Conservation (phyloP, 148 eudicot genomes). For the Cornus florida region DNA sequence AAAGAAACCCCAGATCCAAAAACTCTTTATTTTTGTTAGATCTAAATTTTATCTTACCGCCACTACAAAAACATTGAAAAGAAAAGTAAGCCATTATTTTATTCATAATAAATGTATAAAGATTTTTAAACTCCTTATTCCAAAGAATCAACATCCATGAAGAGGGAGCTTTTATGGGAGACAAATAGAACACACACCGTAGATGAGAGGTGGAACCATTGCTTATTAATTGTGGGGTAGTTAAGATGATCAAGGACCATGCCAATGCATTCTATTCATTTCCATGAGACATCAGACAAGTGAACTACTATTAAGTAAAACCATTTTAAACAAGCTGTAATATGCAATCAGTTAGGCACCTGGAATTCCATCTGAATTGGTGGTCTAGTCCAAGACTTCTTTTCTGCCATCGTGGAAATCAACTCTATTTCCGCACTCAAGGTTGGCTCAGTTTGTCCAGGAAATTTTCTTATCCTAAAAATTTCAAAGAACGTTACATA, state of each 20-base stretch:
- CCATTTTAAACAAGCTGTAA: background rate
- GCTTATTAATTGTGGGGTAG: background rate
- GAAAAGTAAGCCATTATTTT: too few relatives aligned
- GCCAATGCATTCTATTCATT: background rate
- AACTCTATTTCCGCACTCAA: constrained; percentile 97
- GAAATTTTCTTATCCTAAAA: constrained; percentile 92
- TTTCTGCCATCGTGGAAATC: constrained; percentile 92
- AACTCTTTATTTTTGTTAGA: too few relatives aligned
- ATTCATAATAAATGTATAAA: too few relatives aligned
- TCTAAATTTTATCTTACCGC: too few relatives aligned
- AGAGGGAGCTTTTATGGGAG: background rate
- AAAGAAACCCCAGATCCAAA: too few relatives aligned
- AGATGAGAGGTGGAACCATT: background rate
- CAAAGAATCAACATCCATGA: background rate
- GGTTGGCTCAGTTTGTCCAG: constrained; percentile 97
- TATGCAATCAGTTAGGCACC: constrained; percentile 38
- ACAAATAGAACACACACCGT: background rate
- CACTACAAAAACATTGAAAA: too few relatives aligned
- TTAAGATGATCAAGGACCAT: background rate
- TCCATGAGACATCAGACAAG: constrained; percentile 1
- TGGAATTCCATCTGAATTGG: constrained; percentile 99
- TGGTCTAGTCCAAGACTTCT: constrained; percentile 92
- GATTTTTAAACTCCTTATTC: too few relatives aligned
- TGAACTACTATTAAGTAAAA: background rate
- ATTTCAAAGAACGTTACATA: background rate